Percentiles rank a stretch among this genome's conserved stretches.
These are phyloP conservation scores for Corylus heterophylla DNA, from an alignment of 306 rosid genomes.

Conservation along the genomic window DNA sequence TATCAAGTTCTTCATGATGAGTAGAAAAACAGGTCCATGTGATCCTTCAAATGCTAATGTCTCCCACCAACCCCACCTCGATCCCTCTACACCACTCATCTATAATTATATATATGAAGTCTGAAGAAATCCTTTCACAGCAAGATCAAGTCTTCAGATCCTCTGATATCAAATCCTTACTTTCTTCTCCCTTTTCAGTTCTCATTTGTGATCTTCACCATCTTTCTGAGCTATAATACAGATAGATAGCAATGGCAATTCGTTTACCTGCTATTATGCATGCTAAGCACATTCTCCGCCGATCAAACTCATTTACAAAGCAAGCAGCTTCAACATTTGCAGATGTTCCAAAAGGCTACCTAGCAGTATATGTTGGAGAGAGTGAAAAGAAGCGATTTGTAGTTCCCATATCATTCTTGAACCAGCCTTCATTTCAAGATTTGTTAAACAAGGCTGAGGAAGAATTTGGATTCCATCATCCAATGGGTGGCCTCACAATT, in stretches of 20 bases:
- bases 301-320: constrained; percentile 25
- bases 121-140: background rate
- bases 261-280: constrained; percentile 29
- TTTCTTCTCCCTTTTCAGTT: background rate
- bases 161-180: constrained; percentile 1
- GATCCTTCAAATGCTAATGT: constrained; percentile 12
- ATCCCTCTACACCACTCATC: background rate
- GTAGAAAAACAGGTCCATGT: background rate
- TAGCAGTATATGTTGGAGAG: constrained; percentile 59
- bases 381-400: constrained; percentile 40
- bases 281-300: constrained; percentile 42
- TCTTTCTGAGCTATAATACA: background rate
- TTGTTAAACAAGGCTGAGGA: constrained; percentile 36
- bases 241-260: constrained; percentile 19
- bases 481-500: constrained; percentile 49
- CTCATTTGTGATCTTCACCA: background rate
- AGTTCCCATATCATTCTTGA: constrained; percentile 47
- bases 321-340: constrained; percentile 12
- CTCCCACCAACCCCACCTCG: background rate
- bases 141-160: constrained; percentile 6
- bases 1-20: background rate
- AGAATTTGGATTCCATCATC: constrained; percentile 51
- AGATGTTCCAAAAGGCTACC: constrained; percentile 48
- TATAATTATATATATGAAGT: background rate
- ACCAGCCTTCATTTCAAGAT: constrained; percentile 43